Conservation (phyloP, 176 grass and related monocot genomes). For the Lolium perenne region DNA sequence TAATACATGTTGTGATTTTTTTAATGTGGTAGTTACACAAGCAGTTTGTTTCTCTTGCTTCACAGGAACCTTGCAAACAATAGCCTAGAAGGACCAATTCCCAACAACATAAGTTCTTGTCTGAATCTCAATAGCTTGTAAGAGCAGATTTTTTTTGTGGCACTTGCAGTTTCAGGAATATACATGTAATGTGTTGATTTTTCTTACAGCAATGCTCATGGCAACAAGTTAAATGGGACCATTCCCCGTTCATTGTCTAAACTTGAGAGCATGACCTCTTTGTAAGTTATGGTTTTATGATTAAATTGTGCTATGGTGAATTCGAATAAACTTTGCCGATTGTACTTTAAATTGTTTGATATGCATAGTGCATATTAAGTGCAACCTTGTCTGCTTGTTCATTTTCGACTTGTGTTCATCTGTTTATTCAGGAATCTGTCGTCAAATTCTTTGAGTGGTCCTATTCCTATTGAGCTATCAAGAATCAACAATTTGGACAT, state of each 20-base stretch:
- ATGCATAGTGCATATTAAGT: not conserved
- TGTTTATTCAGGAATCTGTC: slow-evolving; percentile 77
- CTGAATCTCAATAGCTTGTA: slow-evolving; percentile 99
- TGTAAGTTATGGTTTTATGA: slow-evolving; percentile 57
- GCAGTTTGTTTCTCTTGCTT: not conserved
- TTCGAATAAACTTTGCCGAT: not conserved
- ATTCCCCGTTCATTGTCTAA: slow-evolving; percentile 82
- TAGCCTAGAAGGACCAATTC: slow-evolving; percentile 80
- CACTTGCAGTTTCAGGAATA: not conserved
- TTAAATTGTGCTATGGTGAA: not conserved
- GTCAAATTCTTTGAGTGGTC: slow-evolving; percentile 77
- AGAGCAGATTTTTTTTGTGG: slow-evolving; percentile 20
- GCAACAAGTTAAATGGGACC: slow-evolving; percentile 93
- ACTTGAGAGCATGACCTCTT: slow-evolving; percentile 98
- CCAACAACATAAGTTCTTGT: slow-evolving; percentile 94
- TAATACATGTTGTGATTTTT: not conserved
- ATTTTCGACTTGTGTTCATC: not conserved
- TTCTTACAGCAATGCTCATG: slow-evolving; percentile 74
- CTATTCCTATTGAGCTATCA: slow-evolving; percentile 89
- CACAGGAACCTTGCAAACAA: slow-evolving; percentile 94
- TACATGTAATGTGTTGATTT: slow-evolving; percentile 26
- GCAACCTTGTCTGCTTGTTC: not conserved
- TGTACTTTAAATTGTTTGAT: not conserved
- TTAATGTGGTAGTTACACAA: not conserved
- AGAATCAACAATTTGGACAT: slow-evolving; percentile 95